These are phyloP conservation scores for Penicillium samsonianum DNA, from an alignment of 495 filamentous ascomycete genomes.

Conservation along the genomic window DNA sequence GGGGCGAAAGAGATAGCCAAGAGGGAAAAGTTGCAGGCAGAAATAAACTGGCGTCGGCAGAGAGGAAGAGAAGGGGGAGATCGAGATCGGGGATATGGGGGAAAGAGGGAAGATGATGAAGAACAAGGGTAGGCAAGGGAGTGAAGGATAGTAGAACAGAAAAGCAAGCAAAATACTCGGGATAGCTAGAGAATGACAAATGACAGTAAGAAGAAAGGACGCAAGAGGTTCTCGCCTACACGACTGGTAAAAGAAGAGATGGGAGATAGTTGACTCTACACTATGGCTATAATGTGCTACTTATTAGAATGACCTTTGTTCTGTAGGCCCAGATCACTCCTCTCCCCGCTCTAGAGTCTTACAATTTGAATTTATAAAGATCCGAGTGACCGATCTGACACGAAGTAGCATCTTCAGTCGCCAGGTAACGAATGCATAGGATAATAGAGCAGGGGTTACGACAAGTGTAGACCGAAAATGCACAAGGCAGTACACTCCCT, in stretches of 20 bases:
- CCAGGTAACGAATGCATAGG: neutral
- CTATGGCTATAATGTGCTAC: neutral
- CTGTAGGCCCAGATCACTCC: neutral
- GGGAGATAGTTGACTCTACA: neutral
- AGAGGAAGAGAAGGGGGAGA: neutral
- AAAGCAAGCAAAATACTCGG: neutral
- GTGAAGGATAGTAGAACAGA: neutral
- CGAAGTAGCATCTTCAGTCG: neutral
- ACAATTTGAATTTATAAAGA: neutral
- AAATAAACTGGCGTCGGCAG: neutral
- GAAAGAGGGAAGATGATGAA: neutral
- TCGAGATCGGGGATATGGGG: neutral
- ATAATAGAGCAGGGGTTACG: no score
- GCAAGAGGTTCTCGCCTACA: neutral
- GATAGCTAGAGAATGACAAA: neutral
- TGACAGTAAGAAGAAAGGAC: neutral
- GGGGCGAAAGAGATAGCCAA: neutral
- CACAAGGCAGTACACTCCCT: no score
- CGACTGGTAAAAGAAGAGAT: neutral
- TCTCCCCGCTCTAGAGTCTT: neutral
- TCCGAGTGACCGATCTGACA: neutral
- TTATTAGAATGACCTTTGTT: neutral
- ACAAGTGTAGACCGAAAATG: no score
- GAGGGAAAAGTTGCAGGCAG: neutral
- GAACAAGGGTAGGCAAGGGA: neutral